Evolutionary conservation across 345 rosid species (phyloP).

Genomic region (Arabis alpina): DNA sequence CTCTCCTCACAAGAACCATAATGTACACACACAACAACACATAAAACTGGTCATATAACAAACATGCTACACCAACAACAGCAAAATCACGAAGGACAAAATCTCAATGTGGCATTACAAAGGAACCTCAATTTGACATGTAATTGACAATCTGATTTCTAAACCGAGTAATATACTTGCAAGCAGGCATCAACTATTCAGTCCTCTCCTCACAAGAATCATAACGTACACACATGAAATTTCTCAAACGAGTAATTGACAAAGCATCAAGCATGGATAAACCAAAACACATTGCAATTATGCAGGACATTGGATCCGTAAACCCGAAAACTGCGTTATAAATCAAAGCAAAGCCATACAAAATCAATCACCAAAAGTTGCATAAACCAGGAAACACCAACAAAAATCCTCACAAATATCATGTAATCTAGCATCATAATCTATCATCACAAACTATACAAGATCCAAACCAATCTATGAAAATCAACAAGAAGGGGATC

Average conservation of each 20-base stretch:
- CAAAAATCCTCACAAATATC: background rate
- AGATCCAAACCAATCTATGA: too few species aligned
- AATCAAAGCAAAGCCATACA: constrained; percentile 8
- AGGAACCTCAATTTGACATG: constrained; percentile 12
- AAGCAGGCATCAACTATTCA: constrained; percentile 27
- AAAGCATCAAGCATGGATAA: background rate
- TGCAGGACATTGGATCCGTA: constrained; percentile 6
- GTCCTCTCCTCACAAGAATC: constrained; percentile 23
- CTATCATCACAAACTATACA: background rate
- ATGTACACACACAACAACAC: constrained; percentile 4
- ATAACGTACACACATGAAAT: constrained; percentile 2
- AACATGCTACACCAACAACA: constrained; percentile 7
- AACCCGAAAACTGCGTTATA: background rate
- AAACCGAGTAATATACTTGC: background rate
- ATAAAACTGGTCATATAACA: constrained; percentile 9
- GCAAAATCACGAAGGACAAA: background rate
- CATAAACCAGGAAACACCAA: background rate
- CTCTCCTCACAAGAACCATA: constrained; percentile 15
- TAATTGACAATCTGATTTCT: constrained; percentile 18
- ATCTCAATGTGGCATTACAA: constrained; percentile 4
- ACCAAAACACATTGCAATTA: background rate
- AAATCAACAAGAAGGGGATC: too few species aligned
- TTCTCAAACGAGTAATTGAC: constrained; percentile 5
- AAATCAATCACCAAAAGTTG: constrained; percentile 2
- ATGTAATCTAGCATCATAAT: background rate